Evolutionary conservation across 345 rosid species (phyloP).

Genomic region (Ailanthus altissimus): DNA sequence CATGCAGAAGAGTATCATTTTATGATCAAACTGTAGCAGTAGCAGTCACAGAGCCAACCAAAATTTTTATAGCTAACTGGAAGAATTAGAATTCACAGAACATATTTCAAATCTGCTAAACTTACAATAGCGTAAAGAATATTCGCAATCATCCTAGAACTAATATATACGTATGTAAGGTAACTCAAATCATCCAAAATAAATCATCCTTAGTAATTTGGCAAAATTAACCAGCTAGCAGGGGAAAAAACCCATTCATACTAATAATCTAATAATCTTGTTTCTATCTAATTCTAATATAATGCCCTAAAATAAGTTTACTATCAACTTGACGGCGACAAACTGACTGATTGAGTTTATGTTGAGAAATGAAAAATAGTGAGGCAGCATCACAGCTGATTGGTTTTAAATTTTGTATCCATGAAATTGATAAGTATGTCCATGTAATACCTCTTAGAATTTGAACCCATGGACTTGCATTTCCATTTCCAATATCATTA

Average conservation of each 20-base stretch:
- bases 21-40: conserved; percentile 3
- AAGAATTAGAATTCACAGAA: too few relatives aligned
- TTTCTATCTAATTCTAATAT: too few relatives aligned
- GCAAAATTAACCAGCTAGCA: not conserved
- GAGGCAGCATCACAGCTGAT: too few relatives aligned
- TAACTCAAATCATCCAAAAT: not conserved
- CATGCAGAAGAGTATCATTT: conserved; percentile 26
- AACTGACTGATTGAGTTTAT: too few relatives aligned
- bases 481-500: too few relatives aligned
- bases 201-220: not conserved
- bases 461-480: too few relatives aligned
- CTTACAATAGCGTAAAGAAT: not conserved
- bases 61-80: not conserved
- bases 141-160: not conserved
- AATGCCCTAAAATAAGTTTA: too few relatives aligned
- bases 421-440: conserved; percentile 23
- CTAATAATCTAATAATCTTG: too few relatives aligned
- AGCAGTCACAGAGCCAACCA: not conserved
- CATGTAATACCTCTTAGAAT: conserved; percentile 21
- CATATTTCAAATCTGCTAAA: not conserved
- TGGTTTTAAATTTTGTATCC: too few relatives aligned
- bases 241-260: too few relatives aligned
- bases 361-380: too few relatives aligned
- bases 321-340: too few relatives aligned
- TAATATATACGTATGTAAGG: not conserved